Evolutionary conservation across 2,329 filamentous ascomycete species (phyloP), one percentile per base, ranked within the genome.

Genomic region (Bipolaris cookei): DNA sequence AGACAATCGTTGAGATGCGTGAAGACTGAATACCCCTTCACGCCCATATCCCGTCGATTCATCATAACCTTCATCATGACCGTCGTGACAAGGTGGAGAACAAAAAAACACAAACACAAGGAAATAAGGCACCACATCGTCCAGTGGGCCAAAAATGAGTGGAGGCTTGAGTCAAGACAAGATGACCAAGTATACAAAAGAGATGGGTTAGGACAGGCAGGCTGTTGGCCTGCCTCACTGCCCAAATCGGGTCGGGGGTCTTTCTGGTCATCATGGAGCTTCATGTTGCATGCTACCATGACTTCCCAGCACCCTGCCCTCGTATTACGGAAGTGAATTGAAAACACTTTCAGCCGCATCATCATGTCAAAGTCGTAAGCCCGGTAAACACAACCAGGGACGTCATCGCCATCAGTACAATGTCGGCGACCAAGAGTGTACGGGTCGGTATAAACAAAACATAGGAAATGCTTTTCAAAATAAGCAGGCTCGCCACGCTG

Each of bases 391-490:
- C 34, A 44, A 48, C 28, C 34, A n/a, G 45, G 45, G 48, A 58
- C 54, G 52, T 43, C 57, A 57, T 56, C 60, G 58, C 56, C 62
- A 51, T 62, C 61, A 43, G 44, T 42, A 49, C 50, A 60, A 44
- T 54, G 61, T 59, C 61, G 47, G 25, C 42, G 42, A 56, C 59
- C 32, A 56, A 56, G 57, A 64, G 63, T 56, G 59, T 63, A 62
- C 55, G 45, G 60, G 58, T 46, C 42, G 60, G 52, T 68, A 69
- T 68, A 43, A 51, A 69, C 65, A 65, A 54, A 56, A 75, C 69
- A 72, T 65, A 73, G 49, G 69, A 74, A 54, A 76, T 70, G 60
- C 68, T 71, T 70, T 71, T 69, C 52, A 59, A 38, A 59, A 55
- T 51, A 58, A 61, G 59, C 58, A 64, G 52, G 63, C 58, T 50